Conservation (phyloP, 495 filamentous ascomycete species). For the Endocarpon pusillum region DNA sequence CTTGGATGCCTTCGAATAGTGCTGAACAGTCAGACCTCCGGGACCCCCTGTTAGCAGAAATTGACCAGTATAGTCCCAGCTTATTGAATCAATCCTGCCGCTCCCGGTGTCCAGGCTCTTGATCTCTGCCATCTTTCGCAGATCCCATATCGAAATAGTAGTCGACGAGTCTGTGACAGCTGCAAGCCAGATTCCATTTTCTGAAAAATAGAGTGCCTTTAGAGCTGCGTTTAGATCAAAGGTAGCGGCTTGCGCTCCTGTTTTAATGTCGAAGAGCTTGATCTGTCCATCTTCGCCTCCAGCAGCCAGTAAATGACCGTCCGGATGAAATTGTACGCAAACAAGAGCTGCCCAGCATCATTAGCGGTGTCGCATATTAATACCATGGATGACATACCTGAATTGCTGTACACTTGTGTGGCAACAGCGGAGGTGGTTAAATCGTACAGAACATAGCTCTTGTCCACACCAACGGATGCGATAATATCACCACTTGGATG, state of each 20-base stretch:
- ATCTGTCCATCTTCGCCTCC: slow-evolving; percentile 62
- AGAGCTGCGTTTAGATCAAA: slow-evolving; percentile 53
- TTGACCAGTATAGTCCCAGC: slow-evolving; percentile 92
- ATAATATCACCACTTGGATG: slow-evolving; percentile 77
- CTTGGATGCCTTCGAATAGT: slow-evolving; percentile 70
- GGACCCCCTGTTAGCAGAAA: slow-evolving; percentile 72
- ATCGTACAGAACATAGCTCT: slow-evolving; percentile 88
- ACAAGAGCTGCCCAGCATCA: slow-evolving; percentile 44
- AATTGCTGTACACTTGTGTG: slow-evolving; percentile 63
- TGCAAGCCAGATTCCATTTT: slow-evolving; percentile 95
- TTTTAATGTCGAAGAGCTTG: slow-evolving; percentile 71
- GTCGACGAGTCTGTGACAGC: slow-evolving; percentile 53
- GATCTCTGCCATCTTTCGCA: slow-evolving; percentile 60
- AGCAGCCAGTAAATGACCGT: slow-evolving; percentile 81
- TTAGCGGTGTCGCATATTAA: not conserved
- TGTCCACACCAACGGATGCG: slow-evolving; percentile 77
- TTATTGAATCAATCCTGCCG: slow-evolving; percentile 47
- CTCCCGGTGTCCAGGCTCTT: slow-evolving; percentile 74
- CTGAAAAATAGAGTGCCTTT: slow-evolving; percentile 68
- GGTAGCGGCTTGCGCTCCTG: slow-evolving; percentile 47
- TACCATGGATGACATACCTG: slow-evolving; percentile 39
- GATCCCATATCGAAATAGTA: slow-evolving; percentile 71
- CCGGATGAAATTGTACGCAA: slow-evolving; percentile 77
- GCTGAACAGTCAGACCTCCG: slow-evolving; percentile 67
- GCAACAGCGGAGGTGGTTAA: slow-evolving; percentile 44